Conservation (phyloP, 2,329 filamentous ascomycete genomes). For the Cyphellophora europaea region DNA sequence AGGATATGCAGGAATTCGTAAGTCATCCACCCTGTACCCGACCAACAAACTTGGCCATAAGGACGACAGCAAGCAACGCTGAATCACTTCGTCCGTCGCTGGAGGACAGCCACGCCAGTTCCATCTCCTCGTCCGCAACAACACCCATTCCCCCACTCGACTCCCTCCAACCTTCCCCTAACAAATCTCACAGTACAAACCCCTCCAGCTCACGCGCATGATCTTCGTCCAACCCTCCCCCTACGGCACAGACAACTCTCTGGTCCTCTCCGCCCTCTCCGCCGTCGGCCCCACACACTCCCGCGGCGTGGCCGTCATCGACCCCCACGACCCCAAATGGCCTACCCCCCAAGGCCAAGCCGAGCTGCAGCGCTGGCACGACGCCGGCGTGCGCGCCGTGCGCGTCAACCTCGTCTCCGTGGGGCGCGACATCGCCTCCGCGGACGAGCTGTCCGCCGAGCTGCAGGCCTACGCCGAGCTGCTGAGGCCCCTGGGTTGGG, state of each 20-base stretch:
- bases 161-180: too few relatives aligned
- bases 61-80: too few relatives aligned
- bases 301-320: conserved; percentile 48
- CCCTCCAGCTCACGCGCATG: conserved; percentile 46
- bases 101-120: too few relatives aligned
- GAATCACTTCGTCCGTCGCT: too few relatives aligned
- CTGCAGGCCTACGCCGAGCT: conserved; percentile 41
- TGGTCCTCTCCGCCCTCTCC: conserved; percentile 44
- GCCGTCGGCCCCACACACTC: conserved; percentile 38
- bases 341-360: conserved; percentile 16
- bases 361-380: conserved; percentile 45
- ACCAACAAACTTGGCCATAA: too few relatives aligned
- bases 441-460: conserved; percentile 30
- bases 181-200: too few relatives aligned
- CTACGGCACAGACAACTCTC: conserved; percentile 52
- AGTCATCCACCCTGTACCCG: too few relatives aligned
- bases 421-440: conserved; percentile 29
- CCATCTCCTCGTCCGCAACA: too few relatives aligned
- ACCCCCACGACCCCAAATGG: conserved; percentile 33
- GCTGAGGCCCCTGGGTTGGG: conserved; percentile 44
- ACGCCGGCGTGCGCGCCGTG: conserved; percentile 49
- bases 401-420: conserved; percentile 51
- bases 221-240: conserved; percentile 55
- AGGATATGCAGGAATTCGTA: conserved; percentile 43
- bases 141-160: background rate